Base-by-base conservation (phyloP, 306 rosid genomes). In the Malus asiatica region DNA sequence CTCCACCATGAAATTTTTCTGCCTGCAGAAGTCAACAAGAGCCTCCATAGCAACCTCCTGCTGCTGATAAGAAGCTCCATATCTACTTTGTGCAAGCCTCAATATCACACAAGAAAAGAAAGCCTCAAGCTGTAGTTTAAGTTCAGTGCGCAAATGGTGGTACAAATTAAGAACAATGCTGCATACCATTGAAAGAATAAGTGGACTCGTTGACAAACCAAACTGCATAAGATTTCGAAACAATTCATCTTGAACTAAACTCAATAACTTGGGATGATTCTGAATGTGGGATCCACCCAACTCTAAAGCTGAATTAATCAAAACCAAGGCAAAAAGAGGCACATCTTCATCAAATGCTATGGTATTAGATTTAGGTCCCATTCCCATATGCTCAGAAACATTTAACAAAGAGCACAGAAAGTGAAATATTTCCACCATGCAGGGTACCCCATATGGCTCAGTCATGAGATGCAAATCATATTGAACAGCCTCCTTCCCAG, bases 371-470 rank as follows among this genome's bases (percentile, higher is more conserved):
- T 91, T 89, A 38, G 93, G 80, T 72, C 87, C 97, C 78, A 87
- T 75, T 76, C 86, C 98, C 70, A 78, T 82, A 80, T 89, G 84
- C 90, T 95, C 96, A 42, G 86, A 86, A 85, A 87, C 86, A 88
- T 89, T 90, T 82, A 92, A 84, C 89, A 90, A 83, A 79, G 96
- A 89, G 77, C 99, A 96, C 53, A 96, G 87, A 78, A 90, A 92
- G 79, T 89, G 90, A 82, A 96, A 92, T 82, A 90, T 90, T 84
- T 96, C 98, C 86, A 96, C 93, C 99, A 96, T 96, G 90, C 99
- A 92, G 62, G 99, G 93, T 70, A 90, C 98, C 71, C 99, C 99
- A 63, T 87, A 95, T 16, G 98, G 99, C 81, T 88, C 98, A 66
- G 90, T 88, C 96, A 90, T 90, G 30, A 86, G 89, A 84, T 89